Base-by-base conservation (phyloP, 169 alveolate species). In the Eimeria necatrix region DNA sequence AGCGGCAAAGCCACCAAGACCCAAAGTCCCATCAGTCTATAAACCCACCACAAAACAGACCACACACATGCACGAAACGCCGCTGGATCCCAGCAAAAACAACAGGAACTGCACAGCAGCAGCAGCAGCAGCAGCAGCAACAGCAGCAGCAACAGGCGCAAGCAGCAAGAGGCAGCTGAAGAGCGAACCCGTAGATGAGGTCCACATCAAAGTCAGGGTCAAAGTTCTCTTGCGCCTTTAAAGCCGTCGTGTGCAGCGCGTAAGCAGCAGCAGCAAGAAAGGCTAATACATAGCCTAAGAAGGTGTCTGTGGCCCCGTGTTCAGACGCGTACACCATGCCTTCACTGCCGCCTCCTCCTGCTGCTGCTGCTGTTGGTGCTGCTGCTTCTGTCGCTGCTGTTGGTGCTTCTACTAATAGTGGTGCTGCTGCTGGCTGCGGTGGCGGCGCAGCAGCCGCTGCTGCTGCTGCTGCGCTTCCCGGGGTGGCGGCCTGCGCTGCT, bases 241-340 rank as follows among this genome's bases (percentile, higher is more conserved):
- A 24, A 3, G 78, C 78, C 78, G 78, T 68, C 78, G 78, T 68
- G 78, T 68, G 78, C 78, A 68, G 46, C 78, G 78, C 78, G 78
- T 68, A 68, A n/a, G 78, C 78, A 10, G 32, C 78, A n/a, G 78
- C 78, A 14, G 78, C n/a, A 7, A n/a, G 12, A 24, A 68, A 68
- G n/a, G 46, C 12, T 7, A 68, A 24, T 24, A 68, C n/a, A 24
- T 68, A 68, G 46, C 78, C 78, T 8, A n/a, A n/a, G 14, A n/a
- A 10, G 32, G 41, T 68, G 78, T 68, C 78, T 10, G 46, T 68
- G 46, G 78, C 32, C 32, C 41, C 78, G 46, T 14, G 41, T 56
- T 56, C 68, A 18, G 68, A 18, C 20, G 68, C 20, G 20, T 56
- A 32, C 41, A 32, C 41, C 41, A 32, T 32, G 0, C 41, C 41